A percentile compares a stretch with the other conserved stretches of the same genome.
These are phyloP conservation scores for Ceratocystis eucalypticola DNA, from an alignment of 2,329 filamentous ascomycete genomes.

Conservation along the genomic window DNA sequence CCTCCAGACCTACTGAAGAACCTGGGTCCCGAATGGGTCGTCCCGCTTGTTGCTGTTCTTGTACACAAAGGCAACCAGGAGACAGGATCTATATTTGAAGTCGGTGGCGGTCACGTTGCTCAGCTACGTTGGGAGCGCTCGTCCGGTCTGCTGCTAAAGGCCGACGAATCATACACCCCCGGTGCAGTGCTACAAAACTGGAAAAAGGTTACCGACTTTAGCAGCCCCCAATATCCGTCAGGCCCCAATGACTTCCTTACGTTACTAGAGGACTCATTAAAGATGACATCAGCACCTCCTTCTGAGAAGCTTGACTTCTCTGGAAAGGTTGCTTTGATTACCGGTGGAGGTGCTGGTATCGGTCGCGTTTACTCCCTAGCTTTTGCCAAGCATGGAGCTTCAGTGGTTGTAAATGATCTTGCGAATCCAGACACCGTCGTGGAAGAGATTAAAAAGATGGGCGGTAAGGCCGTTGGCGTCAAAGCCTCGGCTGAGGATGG, in stretches of 20 bases:
- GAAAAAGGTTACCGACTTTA: slow-evolving; percentile 78
- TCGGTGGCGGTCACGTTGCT: slow-evolving; percentile 79
- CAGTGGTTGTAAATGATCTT: slow-evolving; percentile 91
- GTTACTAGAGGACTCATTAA: slow-evolving; percentile 70
- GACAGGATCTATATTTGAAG: slow-evolving; percentile 84
- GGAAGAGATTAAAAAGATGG: slow-evolving; percentile 77
- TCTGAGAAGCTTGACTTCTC: slow-evolving; percentile 68
- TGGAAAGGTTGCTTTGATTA: slow-evolving; percentile 74
- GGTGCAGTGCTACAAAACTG: slow-evolving; percentile 81
- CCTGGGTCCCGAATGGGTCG: slow-evolving; percentile 86
- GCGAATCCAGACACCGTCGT: slow-evolving; percentile 82
- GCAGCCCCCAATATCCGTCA: slow-evolving; percentile 64
- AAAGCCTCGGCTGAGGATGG: slow-evolving; percentile 91
- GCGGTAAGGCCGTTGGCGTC: slow-evolving; percentile 81
- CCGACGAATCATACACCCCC: slow-evolving; percentile 76
- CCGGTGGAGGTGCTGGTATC: slow-evolving; percentile 78
- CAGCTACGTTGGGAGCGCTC: slow-evolving; percentile 94
- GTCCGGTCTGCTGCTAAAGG: slow-evolving; percentile 75
- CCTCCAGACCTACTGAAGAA: slow-evolving; percentile 78
- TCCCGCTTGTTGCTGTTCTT: slow-evolving; percentile 78
- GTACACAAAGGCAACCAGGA: slow-evolving; percentile 80
- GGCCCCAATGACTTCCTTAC: slow-evolving; percentile 80
- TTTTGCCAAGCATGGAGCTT: slow-evolving; percentile 71
- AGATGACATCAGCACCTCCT: slow-evolving; percentile 57
- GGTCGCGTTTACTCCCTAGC: slow-evolving; percentile 81